Evolutionary conservation across 129 eudicot species (phyloP).

Genomic region (Scalesia atractyloides): DNA sequence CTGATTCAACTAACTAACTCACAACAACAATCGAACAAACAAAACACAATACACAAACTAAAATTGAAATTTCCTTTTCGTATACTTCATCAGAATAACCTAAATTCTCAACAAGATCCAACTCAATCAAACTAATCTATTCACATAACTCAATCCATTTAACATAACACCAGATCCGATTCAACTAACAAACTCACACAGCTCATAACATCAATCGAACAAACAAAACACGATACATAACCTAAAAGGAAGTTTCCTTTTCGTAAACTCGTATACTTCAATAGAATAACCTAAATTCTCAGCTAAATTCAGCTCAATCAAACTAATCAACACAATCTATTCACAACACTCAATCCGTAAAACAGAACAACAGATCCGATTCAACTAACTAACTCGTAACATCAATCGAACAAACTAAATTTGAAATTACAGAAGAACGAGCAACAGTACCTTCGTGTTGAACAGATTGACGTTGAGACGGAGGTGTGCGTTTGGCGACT

Average conservation of each 20-base stretch:
- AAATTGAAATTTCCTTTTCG: not conserved
- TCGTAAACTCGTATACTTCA: conserved; percentile 4
- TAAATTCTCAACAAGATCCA: conserved; percentile 3
- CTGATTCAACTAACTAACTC: no score
- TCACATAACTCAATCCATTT: not conserved
- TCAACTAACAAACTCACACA: conserved; percentile 3
- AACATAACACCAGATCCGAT: conserved; percentile 20
- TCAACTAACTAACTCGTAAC: no score
- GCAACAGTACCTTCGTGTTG: conserved; percentile 76
- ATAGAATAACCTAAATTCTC: not conserved
- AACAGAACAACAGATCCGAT: not conserved
- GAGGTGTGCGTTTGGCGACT: conserved; percentile 83
- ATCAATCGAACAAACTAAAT: no score
- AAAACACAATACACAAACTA: no score
- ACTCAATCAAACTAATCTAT: not conserved
- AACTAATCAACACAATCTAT: not conserved
- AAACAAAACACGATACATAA: not conserved
- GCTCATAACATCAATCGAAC: conserved; percentile 8
- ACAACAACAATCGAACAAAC: no score
- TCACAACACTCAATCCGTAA: no score
- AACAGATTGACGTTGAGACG: conserved; percentile 91
- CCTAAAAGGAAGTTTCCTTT: not conserved
- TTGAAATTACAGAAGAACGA: not conserved
- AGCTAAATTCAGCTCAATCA: not conserved
- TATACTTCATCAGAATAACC: not conserved